Percentiles rank a stretch among this genome's conserved stretches.
Evolutionary conservation across 129 eudicot species (phyloP).

Genomic region (Helianthus annuus): HanXRQr2.0-SUNRISE NC_035442.2:72965569-72966068

Average conservation of each 20-base stretch:
- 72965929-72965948: constrained; percentile 74
- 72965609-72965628: constrained; percentile 74
- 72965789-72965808: constrained; percentile 44
- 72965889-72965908: constrained; percentile 52
- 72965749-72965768: constrained; percentile 68
- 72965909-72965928: constrained; percentile 78
- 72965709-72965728: constrained; percentile 49
- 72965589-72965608: constrained; percentile 60
- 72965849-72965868: constrained; percentile 62
- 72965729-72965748: constrained; percentile 71
- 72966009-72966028: constrained; percentile 64
- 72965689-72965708: constrained; percentile 42
- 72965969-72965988: constrained; percentile 38
- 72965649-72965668: constrained; percentile 79
- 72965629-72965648: constrained; percentile 76
- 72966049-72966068: constrained; percentile 72
- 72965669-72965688: constrained; percentile 52
- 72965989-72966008: constrained; percentile 44
- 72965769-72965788: constrained; percentile 39
- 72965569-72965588: constrained; percentile 68
- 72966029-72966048: constrained; percentile 62
- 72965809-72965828: constrained; percentile 61
- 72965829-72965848: constrained; percentile 66
- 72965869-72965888: constrained; percentile 46
- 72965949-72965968: constrained; percentile 52